Evolutionary conservation across 129 eudicot species (phyloP).

Genomic region (Flaveria brownii): DNA sequence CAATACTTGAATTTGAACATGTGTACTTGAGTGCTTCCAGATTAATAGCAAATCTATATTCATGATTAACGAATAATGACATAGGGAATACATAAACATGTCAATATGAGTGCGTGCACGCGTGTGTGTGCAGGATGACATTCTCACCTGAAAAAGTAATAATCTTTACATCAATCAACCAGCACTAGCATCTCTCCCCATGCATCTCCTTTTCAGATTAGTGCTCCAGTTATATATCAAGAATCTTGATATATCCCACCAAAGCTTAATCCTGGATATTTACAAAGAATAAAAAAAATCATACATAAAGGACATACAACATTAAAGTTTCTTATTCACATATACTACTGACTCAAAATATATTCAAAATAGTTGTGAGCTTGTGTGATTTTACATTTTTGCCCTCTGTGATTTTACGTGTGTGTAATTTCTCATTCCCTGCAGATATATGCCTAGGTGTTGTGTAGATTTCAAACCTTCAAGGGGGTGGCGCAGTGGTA

Average conservation of each 20-base stretch:
- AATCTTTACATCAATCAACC: conserved; percentile 1
- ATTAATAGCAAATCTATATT: neutral
- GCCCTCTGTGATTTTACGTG: neutral
- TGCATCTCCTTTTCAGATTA: neutral
- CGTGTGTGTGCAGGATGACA: neutral
- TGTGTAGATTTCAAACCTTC: neutral
- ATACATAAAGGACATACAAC: neutral
- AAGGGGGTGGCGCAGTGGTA: too few species aligned
- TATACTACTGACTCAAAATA: neutral
- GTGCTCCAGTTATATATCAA: conserved; percentile 4
- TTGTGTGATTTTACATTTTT: neutral
- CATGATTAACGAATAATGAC: neutral
- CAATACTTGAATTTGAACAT: conserved; percentile 10
- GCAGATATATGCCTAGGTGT: neutral
- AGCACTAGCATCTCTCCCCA: neutral
- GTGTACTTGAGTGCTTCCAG: conserved; percentile 10
- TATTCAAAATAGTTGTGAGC: neutral
- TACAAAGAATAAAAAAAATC: conserved; percentile 10
- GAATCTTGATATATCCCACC: conserved; percentile 17
- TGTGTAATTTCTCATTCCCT: neutral
- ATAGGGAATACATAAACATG: neutral
- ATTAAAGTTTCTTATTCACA: neutral
- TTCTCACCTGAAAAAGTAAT: conserved; percentile 20
- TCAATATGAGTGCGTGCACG: neutral
- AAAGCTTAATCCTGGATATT: conserved; percentile 21